Conservation (phyloP, 306 rosid species). For the Fragaria iinumae region DNA sequence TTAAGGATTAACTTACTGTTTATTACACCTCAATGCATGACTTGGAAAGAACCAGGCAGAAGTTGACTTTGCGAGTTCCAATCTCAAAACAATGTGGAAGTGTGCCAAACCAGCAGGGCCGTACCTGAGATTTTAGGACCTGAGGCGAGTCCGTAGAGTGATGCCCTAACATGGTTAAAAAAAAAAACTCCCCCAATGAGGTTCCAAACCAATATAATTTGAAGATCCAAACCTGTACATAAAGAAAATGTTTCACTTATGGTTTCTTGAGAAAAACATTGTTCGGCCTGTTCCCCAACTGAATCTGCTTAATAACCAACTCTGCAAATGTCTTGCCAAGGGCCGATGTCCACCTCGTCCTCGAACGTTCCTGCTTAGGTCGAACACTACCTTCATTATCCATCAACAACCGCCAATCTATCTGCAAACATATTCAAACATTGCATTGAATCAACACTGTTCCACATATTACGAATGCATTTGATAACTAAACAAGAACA, state of each 20-base stretch:
- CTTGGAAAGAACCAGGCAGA: slow-evolving; percentile 11
- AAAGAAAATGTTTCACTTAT: too few relatives aligned
- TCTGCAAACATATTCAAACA: neutral
- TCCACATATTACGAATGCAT: neutral
- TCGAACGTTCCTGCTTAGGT: slow-evolving; percentile 76
- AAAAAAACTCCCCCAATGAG: too few relatives aligned
- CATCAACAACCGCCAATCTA: slow-evolving; percentile 43
- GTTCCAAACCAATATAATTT: too few relatives aligned
- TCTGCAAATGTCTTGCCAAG: slow-evolving; percentile 88
- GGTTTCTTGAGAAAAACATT: slow-evolving; percentile 37
- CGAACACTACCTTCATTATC: slow-evolving; percentile 50
- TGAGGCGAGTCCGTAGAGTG: too few relatives aligned
- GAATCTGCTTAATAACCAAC: slow-evolving; percentile 77
- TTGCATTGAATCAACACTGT: slow-evolving; percentile 8
- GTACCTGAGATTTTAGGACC: too few relatives aligned
- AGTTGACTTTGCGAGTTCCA: slow-evolving; percentile 17
- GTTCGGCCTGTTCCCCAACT: slow-evolving; percentile 72
- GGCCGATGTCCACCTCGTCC: slow-evolving; percentile 91
- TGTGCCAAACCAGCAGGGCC: neutral
- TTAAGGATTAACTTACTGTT: neutral
- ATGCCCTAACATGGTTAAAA: too few relatives aligned
- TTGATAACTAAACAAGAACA: neutral
- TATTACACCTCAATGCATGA: neutral
- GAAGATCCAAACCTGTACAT: too few relatives aligned
- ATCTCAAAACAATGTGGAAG: neutral